Evolutionary conservation across 768 basidiomycete species (phyloP).

Genomic region (Strobilomyces dryophilus): DNA sequence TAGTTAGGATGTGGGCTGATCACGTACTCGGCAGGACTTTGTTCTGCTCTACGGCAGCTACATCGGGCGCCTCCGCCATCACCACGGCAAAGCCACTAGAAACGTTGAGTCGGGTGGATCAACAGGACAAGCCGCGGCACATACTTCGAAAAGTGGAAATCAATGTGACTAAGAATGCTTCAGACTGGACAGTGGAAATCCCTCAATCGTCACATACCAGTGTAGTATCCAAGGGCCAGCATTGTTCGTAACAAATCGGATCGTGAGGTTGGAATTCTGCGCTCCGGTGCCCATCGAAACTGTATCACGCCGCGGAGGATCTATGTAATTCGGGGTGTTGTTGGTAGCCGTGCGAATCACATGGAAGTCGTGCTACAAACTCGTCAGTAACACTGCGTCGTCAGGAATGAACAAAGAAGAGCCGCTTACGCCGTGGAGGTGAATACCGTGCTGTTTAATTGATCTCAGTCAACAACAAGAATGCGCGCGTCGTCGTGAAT

Average conservation of each 20-base stretch:
- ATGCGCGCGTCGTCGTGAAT: not conserved
- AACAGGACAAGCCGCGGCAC: not conserved
- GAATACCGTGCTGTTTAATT: conserved; percentile 35
- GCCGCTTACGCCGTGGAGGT: conserved; percentile 37
- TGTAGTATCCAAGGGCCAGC: conserved; percentile 58
- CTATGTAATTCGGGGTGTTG: conserved; percentile 31
- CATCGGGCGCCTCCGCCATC: conserved; percentile 25
- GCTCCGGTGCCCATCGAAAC: conserved; percentile 30
- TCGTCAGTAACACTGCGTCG: not conserved
- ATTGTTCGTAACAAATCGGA: conserved; percentile 64
- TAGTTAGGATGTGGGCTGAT: not conserved
- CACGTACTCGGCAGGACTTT: conserved; percentile 18
- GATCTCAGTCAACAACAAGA: not conserved
- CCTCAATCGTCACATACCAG: conserved; percentile 22
- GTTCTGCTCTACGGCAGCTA: conserved; percentile 16
- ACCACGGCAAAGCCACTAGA: conserved; percentile 30
- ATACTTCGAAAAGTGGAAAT: conserved; percentile 28
- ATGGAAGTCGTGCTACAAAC: conserved; percentile 34
- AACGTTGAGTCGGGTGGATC: conserved; percentile 2
- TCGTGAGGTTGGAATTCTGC: conserved; percentile 41
- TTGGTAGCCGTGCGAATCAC: conserved; percentile 35
- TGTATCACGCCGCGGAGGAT: conserved; percentile 36
- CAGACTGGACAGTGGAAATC: not conserved
- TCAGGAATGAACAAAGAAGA: not conserved
- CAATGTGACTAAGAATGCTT: conserved; percentile 25